A percentile compares a stretch with the other conserved stretches of the same genome.
phyloP scores from a whole-genome alignment of 352 stramenopile species.

The Phytophthora cryptogea region DNA sequence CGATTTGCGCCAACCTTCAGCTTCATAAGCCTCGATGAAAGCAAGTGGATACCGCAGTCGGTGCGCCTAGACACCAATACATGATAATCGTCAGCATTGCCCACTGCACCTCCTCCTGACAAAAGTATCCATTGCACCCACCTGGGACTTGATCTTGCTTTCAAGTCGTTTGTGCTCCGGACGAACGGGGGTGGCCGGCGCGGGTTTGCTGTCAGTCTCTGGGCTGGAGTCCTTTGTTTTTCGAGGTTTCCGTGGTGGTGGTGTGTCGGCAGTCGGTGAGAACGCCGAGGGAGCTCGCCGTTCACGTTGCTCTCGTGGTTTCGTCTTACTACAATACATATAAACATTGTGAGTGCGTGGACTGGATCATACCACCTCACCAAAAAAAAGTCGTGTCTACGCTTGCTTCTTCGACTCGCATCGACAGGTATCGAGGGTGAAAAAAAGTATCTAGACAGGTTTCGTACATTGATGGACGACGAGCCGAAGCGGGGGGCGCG shows the following conservation, averaged over 20 bases:
- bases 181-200: constrained; percentile 15
- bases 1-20: constrained; percentile 76
- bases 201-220: constrained; percentile 8
- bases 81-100: constrained; percentile 4
- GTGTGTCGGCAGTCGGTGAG: constrained; percentile 24
- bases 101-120: background rate
- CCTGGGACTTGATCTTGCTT: constrained; percentile 47
- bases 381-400: background rate
- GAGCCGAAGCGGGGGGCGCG: constrained; percentile 29
- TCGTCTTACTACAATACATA: constrained; percentile 24
- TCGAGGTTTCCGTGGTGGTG: constrained; percentile 23
- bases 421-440: background rate
- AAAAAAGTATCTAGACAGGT: constrained; percentile 17
- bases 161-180: constrained; percentile 40
- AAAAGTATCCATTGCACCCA: constrained; percentile 11
- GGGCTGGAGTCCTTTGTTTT: constrained; percentile 30
- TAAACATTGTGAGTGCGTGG: constrained; percentile 1
- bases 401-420: background rate
- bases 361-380: background rate
- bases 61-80: constrained; percentile 39
- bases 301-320: constrained; percentile 35
- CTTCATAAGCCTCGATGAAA: constrained; percentile 88
- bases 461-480: constrained; percentile 41
- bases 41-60: constrained; percentile 63
- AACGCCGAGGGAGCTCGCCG: constrained; percentile 34